phyloP scores from a whole-genome alignment of 768 basidiomycete genomes.

The Boletus vinaceobasis region DNA sequence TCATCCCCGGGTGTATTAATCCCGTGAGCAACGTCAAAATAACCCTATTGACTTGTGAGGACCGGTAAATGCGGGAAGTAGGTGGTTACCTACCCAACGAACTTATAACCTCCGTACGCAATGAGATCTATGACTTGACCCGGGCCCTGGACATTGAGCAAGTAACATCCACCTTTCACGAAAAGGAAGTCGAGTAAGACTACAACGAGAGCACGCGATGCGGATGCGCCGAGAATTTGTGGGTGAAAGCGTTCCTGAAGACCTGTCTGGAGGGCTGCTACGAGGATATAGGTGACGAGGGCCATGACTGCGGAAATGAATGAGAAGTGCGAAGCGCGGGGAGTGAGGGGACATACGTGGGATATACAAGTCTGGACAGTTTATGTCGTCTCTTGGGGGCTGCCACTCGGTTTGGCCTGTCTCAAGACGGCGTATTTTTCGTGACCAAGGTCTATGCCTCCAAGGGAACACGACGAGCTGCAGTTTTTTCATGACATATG shows the following conservation, averaged over 20 bases:
- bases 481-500: slow-evolving; percentile 89
- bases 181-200: slow-evolving; percentile 85
- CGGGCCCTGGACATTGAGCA: slow-evolving; percentile 78
- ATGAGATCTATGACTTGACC: slow-evolving; percentile 77
- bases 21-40: slow-evolving; percentile 76
- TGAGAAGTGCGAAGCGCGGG: slow-evolving; percentile 1
- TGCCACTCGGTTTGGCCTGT: slow-evolving; percentile 71
- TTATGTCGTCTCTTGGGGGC: slow-evolving; percentile 90
- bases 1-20: slow-evolving; percentile 57
- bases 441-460: slow-evolving; percentile 85
- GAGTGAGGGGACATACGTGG: slow-evolving; percentile 53
- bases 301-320: slow-evolving; percentile 71
- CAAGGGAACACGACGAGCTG: slow-evolving; percentile 91
- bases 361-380: slow-evolving; percentile 95
- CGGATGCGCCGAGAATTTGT: slow-evolving; percentile 80
- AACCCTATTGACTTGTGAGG: slow-evolving; percentile 50
- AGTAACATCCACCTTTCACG: slow-evolving; percentile 89
- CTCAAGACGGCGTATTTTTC: slow-evolving; percentile 64
- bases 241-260: slow-evolving; percentile 83
- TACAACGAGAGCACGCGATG: slow-evolving; percentile 80
- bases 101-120: slow-evolving; percentile 96
- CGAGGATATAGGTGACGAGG: slow-evolving; percentile 90
- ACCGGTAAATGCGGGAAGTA: background rate
- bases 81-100: slow-evolving; percentile 69
- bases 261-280: slow-evolving; percentile 83